Conservation (phyloP, 306 rosid genomes). For the Hippophae rhamnoides region DNA sequence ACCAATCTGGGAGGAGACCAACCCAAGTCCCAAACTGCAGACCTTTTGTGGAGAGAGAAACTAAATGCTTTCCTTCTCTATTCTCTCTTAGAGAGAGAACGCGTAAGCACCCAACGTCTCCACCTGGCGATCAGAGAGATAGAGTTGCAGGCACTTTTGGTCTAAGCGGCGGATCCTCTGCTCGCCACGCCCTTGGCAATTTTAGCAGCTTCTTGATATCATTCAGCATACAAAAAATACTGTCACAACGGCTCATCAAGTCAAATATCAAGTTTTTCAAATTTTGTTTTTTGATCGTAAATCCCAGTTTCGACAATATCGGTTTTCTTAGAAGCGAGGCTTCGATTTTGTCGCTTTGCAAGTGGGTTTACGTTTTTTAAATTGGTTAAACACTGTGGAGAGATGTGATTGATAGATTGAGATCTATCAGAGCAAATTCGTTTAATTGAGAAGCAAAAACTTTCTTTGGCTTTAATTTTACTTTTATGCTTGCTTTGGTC, state of each 20-base stretch:
- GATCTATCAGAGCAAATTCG: slow-evolving; percentile 2
- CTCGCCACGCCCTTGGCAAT: slow-evolving; percentile 16
- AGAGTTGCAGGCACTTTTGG: neutral
- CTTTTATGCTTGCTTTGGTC: slow-evolving; percentile 12
- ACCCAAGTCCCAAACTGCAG: no score
- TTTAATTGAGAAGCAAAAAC: neutral
- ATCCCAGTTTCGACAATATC: no score
- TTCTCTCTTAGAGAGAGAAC: no score
- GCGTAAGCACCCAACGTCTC: neutral
- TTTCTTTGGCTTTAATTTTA: slow-evolving; percentile 16
- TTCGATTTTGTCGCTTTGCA: neutral
- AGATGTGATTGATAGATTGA: neutral
- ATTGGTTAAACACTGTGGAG: neutral
- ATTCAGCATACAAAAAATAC: neutral
- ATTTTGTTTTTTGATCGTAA: neutral
- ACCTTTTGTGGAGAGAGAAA: no score
- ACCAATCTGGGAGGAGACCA: no score
- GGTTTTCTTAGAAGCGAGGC: neutral
- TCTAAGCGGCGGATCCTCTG: slow-evolving; percentile 21
- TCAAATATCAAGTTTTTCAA: neutral
- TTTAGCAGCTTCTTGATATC: neutral
- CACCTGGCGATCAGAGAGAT: slow-evolving; percentile 30
- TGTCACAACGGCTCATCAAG: slow-evolving; percentile 10
- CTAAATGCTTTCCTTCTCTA: no score
- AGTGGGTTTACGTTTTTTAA: neutral